A percentile compares a stretch with the other conserved stretches of the same genome.
These are phyloP conservation scores for Scenedesmus sp. DNA, from an alignment of 163 green algal species.

Conservation along the genomic window DNA sequence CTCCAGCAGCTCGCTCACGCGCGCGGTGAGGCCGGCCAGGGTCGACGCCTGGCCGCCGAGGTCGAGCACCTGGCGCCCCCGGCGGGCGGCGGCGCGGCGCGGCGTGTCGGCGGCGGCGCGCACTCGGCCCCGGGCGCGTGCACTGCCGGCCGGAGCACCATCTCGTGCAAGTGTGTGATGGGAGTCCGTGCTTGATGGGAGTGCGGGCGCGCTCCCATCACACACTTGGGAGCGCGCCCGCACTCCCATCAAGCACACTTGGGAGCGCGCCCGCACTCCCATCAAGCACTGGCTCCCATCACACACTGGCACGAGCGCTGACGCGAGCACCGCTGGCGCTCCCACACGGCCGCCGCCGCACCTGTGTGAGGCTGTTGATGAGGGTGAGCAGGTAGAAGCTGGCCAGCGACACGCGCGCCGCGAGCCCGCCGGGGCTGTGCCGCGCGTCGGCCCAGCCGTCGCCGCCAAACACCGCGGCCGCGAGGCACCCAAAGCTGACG, in stretches of 20 bases:
- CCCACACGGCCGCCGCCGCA: constrained; percentile 26
- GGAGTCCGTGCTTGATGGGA: too few relatives aligned
- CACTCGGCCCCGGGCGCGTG: too few relatives aligned
- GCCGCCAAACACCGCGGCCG: constrained; percentile 46
- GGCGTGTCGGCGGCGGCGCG: too few relatives aligned
- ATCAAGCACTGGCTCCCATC: too few relatives aligned
- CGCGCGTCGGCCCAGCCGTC: neutral
- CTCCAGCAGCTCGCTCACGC: constrained; percentile 42
- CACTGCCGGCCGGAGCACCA: too few relatives aligned
- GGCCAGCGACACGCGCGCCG: constrained; percentile 39
- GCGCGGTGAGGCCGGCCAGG: constrained; percentile 39
- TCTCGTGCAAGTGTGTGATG: too few relatives aligned
- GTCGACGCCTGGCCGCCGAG: constrained; percentile 15
- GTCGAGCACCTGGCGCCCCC: constrained; percentile 46
- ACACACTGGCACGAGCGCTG: neutral
- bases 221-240: too few relatives aligned
- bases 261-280: too few relatives aligned
- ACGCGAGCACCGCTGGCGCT: neutral
- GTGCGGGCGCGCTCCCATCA: too few relatives aligned
- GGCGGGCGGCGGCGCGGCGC: too few relatives aligned
- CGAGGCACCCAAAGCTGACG: constrained; percentile 51
- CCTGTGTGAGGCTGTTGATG: constrained; percentile 53
- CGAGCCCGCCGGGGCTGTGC: constrained; percentile 8
- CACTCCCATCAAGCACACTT: too few relatives aligned
- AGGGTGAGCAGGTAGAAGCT: constrained; percentile 56